Conservation (phyloP, 2,329 filamentous ascomycete genomes). For the Stenocarpella maydis region DNA sequence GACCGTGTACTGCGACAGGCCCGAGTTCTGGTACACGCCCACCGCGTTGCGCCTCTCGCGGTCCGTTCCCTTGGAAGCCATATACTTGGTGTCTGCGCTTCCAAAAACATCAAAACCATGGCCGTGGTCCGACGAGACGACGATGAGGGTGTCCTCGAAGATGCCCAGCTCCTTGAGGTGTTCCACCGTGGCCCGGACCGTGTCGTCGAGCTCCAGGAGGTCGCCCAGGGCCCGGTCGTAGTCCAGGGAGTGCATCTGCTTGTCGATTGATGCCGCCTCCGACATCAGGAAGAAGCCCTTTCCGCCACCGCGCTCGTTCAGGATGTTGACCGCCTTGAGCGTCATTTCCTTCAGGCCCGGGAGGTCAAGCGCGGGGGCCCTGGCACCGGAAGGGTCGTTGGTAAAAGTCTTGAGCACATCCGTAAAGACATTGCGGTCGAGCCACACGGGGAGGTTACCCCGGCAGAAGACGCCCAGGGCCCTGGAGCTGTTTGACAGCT, state of each 20-base stretch:
- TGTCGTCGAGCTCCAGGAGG: conserved; percentile 86
- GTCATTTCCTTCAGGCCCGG: conserved; percentile 92
- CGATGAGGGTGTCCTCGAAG: conserved; percentile 78
- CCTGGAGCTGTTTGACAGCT: conserved; percentile 64
- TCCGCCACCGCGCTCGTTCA: conserved; percentile 70
- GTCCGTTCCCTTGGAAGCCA: conserved; percentile 69
- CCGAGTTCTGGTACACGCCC: conserved; percentile 76
- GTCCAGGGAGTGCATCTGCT: conserved; percentile 87
- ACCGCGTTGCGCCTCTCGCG: conserved; percentile 79
- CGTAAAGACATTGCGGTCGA: conserved; percentile 83
- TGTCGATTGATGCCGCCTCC: conserved; percentile 86
- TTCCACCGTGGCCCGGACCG: conserved; percentile 76
- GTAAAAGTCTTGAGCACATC: conserved; percentile 71
- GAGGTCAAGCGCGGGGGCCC: conserved; percentile 71
- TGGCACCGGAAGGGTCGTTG: conserved; percentile 74
- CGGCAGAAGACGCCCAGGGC: conserved; percentile 81
- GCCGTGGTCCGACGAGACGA: conserved; percentile 88
- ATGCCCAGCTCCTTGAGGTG: conserved; percentile 72
- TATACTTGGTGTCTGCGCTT: conserved; percentile 80
- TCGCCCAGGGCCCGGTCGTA: conserved; percentile 88
- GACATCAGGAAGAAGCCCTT: conserved; percentile 89
- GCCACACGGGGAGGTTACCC: conserved; percentile 81
- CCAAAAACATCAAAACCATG: conserved; percentile 88
- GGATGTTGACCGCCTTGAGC: conserved; percentile 82
- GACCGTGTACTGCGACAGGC: conserved; percentile 77